Evolutionary conservation across 2,329 filamentous ascomycete species (phyloP).

Genomic region (Diaporthe ampelina): DNA sequence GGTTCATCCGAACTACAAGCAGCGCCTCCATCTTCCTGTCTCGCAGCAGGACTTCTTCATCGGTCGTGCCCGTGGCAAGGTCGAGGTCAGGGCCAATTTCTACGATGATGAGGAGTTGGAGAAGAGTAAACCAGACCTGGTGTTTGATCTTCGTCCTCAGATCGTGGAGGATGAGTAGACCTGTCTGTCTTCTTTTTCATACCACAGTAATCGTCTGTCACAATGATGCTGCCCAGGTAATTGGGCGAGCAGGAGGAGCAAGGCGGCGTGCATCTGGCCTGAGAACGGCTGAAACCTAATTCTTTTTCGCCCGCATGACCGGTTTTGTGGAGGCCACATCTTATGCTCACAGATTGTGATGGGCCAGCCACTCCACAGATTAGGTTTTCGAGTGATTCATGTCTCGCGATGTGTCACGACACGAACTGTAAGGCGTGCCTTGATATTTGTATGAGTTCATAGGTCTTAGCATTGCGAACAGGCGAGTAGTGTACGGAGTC

Average conservation of each 20-base stretch:
- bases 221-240: too few relatives aligned
- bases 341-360: neutral
- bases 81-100: slow-evolving; percentile 45
- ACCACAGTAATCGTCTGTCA: too few relatives aligned
- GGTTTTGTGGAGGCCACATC: neutral
- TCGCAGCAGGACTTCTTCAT: slow-evolving; percentile 43
- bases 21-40: slow-evolving; percentile 43
- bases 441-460: neutral
- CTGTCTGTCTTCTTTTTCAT: too few relatives aligned
- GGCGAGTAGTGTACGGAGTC: too few relatives aligned
- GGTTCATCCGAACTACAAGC: slow-evolving; percentile 43
- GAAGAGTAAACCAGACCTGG: slow-evolving; percentile 35
- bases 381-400: neutral
- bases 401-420: too few relatives aligned
- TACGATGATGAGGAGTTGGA: slow-evolving; percentile 41
- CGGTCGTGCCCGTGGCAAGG: slow-evolving; percentile 34
- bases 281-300: neutral
- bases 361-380: neutral
- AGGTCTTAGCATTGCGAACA: accelerated
- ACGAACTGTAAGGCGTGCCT: neutral
- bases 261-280: neutral
- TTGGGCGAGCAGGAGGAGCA: neutral
- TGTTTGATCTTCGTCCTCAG: slow-evolving; percentile 42
- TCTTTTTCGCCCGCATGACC: neutral
- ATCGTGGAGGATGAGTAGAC: slow-evolving; percentile 9